A percentile compares a stretch with the other conserved stretches of the same genome.
These are phyloP conservation scores for Pirum gemmata DNA, from an alignment of 78 protist species.

Conservation along the genomic window DNA sequence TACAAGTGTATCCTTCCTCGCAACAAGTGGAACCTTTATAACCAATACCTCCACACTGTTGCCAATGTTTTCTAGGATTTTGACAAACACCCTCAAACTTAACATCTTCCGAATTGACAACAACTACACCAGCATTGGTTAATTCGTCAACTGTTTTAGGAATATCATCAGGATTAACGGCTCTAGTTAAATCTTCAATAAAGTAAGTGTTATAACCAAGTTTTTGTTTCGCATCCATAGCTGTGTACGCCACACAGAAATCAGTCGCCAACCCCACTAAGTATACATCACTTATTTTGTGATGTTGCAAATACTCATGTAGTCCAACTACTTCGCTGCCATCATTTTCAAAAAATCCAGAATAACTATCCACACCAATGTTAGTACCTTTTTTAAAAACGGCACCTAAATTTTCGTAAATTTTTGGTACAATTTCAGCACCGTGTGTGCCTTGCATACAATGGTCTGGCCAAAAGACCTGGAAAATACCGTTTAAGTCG, in stretches of 20 bases:
- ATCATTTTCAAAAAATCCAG: conserved; percentile 20
- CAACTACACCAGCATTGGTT: too few species aligned
- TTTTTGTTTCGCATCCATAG: conserved; percentile 17
- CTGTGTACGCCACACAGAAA: conserved; percentile 25
- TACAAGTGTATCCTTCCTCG: too few species aligned
- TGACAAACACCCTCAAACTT: too few species aligned
- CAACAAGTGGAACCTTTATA: too few species aligned
- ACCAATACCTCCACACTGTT: too few species aligned
- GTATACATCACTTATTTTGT: neutral
- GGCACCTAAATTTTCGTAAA: too few species aligned
- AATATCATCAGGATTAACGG: neutral
- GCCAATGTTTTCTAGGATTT: too few species aligned
- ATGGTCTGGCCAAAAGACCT: conserved; percentile 41
- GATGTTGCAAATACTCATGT: neutral
- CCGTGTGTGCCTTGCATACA: conserved; percentile 24
- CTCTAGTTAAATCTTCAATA: conserved; percentile 10
- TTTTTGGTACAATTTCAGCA: too few species aligned
- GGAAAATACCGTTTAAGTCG: neutral
- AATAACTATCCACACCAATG: neutral
- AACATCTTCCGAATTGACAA: too few species aligned
- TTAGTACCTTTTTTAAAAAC: neutral
- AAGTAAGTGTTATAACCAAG: conserved; percentile 30
- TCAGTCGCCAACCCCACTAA: conserved; percentile 28
- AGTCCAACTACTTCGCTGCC: conserved; percentile 2
- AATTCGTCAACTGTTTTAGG: too few species aligned